phyloP scores from a whole-genome alignment of 176 grass and related monocot species.

The Luzula sylvatica region DNA sequence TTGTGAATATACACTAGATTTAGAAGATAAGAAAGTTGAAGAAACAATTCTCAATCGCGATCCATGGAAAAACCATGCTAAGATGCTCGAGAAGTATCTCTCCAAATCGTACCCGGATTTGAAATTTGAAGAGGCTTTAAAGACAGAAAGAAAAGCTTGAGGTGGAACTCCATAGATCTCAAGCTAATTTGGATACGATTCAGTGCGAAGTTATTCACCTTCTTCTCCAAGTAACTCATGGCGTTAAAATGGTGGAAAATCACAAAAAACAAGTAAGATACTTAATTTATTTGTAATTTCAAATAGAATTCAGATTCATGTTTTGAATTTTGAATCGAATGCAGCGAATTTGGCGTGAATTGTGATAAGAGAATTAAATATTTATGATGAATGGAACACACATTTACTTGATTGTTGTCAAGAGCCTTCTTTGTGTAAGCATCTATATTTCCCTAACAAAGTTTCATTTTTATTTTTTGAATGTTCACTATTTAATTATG shows the following conservation, averaged over 20 bases:
- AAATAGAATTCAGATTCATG: too few relatives aligned
- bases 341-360: conserved; percentile 25
- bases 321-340: too few relatives aligned
- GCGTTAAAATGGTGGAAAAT: too few relatives aligned
- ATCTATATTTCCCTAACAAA: too few relatives aligned
- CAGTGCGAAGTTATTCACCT: conserved; percentile 78
- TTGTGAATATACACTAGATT: conserved; percentile 69
- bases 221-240: conserved; percentile 59
- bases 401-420: conserved; percentile 87
- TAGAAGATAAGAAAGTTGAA: conserved; percentile 76
- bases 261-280: too few relatives aligned
- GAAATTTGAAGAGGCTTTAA: conserved; percentile 68
- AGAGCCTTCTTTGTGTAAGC: conserved; percentile 75
- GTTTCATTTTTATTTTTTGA: conserved; percentile 14
- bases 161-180: conserved; percentile 69
- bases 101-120: conserved; percentile 71
- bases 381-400: conserved; percentile 53
- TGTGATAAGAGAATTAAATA: conserved; percentile 29
- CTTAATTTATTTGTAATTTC: too few relatives aligned
- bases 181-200: conserved; percentile 47
- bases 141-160: conserved; percentile 88
- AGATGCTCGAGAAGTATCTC: conserved; percentile 61
- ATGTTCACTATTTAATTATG: conserved; percentile 2
- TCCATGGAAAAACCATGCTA: conserved; percentile 33
- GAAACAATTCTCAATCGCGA: conserved; percentile 57